Evolutionary conservation across 257 asterid genomes (phyloP).

Genomic region (Solanum lycopersicoides): DNA sequence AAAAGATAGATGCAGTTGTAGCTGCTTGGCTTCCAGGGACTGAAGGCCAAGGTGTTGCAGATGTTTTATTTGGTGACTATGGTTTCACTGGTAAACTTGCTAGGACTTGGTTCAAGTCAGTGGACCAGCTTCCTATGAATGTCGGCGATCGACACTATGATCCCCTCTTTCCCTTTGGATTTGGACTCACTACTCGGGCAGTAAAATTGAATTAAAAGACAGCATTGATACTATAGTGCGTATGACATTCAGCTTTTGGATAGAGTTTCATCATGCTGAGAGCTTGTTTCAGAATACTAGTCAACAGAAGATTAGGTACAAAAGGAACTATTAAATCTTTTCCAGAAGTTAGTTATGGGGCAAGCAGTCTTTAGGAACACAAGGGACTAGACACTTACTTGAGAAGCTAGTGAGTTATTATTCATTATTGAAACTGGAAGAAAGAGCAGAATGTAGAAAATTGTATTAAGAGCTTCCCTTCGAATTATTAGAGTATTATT

Average conservation of each 20-base stretch:
- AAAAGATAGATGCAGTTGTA: not conserved
- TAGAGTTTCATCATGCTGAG: not conserved
- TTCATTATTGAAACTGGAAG: not conserved
- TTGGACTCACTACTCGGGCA: constrained; percentile 6
- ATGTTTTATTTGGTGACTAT: constrained; percentile 12
- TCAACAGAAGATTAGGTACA: not conserved
- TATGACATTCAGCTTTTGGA: not conserved
- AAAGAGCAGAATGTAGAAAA: not conserved
- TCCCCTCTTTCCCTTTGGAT: constrained; percentile 13
- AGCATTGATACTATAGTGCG: not conserved
- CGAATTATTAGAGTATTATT: not conserved
- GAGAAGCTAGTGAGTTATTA: not conserved
- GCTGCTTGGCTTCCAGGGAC: constrained; percentile 18
- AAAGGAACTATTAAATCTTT: not conserved
- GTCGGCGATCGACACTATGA: constrained; percentile 8
- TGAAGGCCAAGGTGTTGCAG: constrained; percentile 17
- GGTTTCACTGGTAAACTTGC: constrained; percentile 11
- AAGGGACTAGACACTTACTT: not conserved
- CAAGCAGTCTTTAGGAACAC: not conserved
- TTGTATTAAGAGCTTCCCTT: not conserved
- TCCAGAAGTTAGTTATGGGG: not conserved
- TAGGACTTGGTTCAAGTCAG: constrained; percentile 15
- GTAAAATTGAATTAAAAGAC: not conserved
- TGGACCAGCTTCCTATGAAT: constrained; percentile 16
- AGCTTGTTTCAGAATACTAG: not conserved